A percentile compares a stretch with the other conserved stretches of the same genome.
phyloP scores from a whole-genome alignment of 768 basidiomycete species.

The Sarcodon aspratus region DNA sequence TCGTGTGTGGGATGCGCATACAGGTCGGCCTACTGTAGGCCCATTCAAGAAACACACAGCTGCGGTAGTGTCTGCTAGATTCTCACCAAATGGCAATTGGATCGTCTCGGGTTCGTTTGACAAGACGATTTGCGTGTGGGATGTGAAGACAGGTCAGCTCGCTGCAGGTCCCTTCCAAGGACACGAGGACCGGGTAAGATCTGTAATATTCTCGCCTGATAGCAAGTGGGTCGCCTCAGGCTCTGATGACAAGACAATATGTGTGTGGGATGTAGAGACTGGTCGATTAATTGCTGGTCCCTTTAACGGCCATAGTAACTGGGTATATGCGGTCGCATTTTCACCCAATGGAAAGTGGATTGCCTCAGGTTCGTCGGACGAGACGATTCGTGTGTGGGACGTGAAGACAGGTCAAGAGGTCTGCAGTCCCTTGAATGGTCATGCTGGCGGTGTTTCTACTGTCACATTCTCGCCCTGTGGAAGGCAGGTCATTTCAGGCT shows the following conservation, averaged over 20 bases:
- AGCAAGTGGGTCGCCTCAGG: constrained; percentile 26
- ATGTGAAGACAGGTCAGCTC: constrained; percentile 7
- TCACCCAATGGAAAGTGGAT: constrained; percentile 32
- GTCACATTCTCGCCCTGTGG: constrained; percentile 9
- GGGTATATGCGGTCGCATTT: constrained; percentile 26
- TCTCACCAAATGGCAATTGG: constrained; percentile 10
- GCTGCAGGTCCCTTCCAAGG: constrained; percentile 1
- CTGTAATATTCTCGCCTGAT: constrained; percentile 17
- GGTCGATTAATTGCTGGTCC: constrained; percentile 13
- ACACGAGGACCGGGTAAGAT: constrained; percentile 9
- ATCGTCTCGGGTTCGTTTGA: constrained; percentile 15
- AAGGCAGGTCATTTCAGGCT: constrained; percentile 2
- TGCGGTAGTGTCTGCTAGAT: constrained; percentile 7
- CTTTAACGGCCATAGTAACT: constrained; percentile 8
- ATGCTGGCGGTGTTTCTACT: neutral
- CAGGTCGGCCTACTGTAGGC: constrained; percentile 15
- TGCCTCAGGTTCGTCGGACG: constrained; percentile 29
- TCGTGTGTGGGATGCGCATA: constrained; percentile 9
- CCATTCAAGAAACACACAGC: constrained; percentile 11
- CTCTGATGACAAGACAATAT: constrained; percentile 30
- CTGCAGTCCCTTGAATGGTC: neutral
- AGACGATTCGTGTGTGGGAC: constrained; percentile 6
- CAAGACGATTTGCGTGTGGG: constrained; percentile 13
- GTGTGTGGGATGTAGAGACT: constrained; percentile 29
- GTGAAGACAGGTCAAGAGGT: constrained; percentile 7